These are phyloP conservation scores for Aureobasidium leucospermi DNA, from an alignment of 2,329 filamentous ascomycete genomes.

Conservation along the genomic window DNA sequence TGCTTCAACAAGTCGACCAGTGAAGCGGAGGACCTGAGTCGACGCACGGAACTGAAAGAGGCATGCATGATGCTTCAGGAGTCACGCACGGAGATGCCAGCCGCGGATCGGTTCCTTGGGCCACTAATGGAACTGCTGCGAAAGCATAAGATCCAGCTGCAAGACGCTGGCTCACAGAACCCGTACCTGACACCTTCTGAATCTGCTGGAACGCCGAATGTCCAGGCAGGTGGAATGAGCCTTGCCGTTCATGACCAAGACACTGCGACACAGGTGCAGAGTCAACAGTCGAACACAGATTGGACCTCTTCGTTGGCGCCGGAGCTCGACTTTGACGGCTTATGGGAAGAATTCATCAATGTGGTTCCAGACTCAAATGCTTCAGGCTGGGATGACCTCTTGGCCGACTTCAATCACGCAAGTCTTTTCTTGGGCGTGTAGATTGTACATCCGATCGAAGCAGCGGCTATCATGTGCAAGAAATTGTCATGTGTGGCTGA, in stretches of 20 bases:
- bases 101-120: conserved; percentile 19
- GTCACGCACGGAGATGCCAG: conserved; percentile 15
- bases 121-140: conserved; percentile 20
- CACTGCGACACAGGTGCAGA: not conserved
- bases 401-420: conserved; percentile 1
- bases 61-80: conserved; percentile 22
- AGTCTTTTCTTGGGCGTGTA: not conserved
- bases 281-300: not conserved
- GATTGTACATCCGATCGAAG: not conserved
- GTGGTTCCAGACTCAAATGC: conserved; percentile 11
- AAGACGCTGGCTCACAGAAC: not conserved
- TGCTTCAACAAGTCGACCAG: conserved; percentile 19
- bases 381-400: conserved; percentile 1
- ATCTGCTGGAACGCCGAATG: not conserved
- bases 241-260: not conserved
- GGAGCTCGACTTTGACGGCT: conserved; percentile 18
- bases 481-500: too few species aligned
- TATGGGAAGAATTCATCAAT: conserved; percentile 23
- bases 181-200: not conserved
- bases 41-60: conserved; percentile 18
- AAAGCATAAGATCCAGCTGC: conserved; percentile 21
- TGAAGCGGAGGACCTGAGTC: conserved; percentile 8
- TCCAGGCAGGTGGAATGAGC: not conserved
- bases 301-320: not conserved
- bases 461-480: too few species aligned